Percentiles rank a stretch among this genome's conserved stretches.
These are phyloP conservation scores for Pestalotiopsis sp. DNA, from an alignment of 2,329 filamentous ascomycete genomes.

Conservation along the genomic window DNA sequence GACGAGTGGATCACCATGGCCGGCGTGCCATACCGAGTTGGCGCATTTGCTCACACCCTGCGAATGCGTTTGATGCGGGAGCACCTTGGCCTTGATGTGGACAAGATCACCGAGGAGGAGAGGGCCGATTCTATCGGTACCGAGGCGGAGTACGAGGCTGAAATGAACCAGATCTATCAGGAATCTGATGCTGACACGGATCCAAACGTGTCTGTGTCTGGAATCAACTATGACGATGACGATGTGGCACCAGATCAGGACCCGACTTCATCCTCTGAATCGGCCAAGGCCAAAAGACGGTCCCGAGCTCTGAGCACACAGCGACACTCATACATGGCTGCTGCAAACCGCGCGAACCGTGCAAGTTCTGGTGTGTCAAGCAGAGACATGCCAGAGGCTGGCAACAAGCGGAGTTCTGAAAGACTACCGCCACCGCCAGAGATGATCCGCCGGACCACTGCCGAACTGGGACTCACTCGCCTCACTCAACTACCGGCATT, in stretches of 20 bases:
- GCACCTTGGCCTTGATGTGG: slow-evolving; percentile 93
- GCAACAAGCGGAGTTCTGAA: slow-evolving; percentile 42
- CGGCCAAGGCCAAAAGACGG: slow-evolving; percentile 45
- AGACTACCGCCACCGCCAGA: slow-evolving; percentile 61
- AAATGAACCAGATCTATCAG: slow-evolving; percentile 68
- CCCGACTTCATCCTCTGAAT: slow-evolving; percentile 19
- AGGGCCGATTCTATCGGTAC: slow-evolving; percentile 50
- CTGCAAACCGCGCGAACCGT: neutral
- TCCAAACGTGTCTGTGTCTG: slow-evolving; percentile 10
- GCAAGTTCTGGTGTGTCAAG: slow-evolving; percentile 23
- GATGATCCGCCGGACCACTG: slow-evolving; percentile 62
- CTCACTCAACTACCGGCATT: slow-evolving; percentile 72
- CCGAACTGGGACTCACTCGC: slow-evolving; percentile 69
- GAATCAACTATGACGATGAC: slow-evolving; percentile 34
- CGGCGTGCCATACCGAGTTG: slow-evolving; percentile 85
- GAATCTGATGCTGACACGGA: slow-evolving; percentile 35
- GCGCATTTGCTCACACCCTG: slow-evolving; percentile 88
- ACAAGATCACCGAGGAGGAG: slow-evolving; percentile 83
- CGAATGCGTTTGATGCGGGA: slow-evolving; percentile 95
- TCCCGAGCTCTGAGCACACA: slow-evolving; percentile 61
- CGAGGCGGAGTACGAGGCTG: slow-evolving; percentile 31
- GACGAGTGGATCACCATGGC: slow-evolving; percentile 93
- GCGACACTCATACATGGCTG: slow-evolving; percentile 61
- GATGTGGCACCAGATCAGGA: slow-evolving; percentile 19
- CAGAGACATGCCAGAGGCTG: slow-evolving; percentile 35